phyloP scores from a whole-genome alignment of 1,139 yeast genomes.

The Kluyveromyces sp. region DNA sequence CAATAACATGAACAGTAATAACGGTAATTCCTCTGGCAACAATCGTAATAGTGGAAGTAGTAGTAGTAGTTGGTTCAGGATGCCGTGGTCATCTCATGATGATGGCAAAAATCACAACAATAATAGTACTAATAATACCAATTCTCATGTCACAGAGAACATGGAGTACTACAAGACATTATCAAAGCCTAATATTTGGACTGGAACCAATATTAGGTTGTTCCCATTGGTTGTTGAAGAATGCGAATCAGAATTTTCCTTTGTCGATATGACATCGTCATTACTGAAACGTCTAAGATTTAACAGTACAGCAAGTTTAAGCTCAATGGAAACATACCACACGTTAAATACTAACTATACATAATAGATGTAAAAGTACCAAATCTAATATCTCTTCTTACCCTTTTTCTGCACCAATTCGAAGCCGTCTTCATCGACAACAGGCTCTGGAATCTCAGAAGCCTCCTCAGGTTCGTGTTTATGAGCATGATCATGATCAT shows the following conservation, averaged over 20 bases:
- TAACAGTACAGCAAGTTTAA: constrained; percentile 14
- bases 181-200: constrained; percentile 45
- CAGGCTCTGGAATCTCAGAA: constrained; percentile 38
- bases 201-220: constrained; percentile 50
- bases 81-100: constrained; percentile 24
- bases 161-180: constrained; percentile 5
- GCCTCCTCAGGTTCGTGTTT: constrained; percentile 24
- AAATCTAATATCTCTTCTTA: constrained; percentile 29
- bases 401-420: constrained; percentile 73
- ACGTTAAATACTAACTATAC: constrained; percentile 5
- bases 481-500: not conserved
- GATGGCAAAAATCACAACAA: constrained; percentile 5
- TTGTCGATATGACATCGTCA: constrained; percentile 31
- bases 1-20: constrained; percentile 11
- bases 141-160: constrained; percentile 1
- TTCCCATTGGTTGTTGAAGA: constrained; percentile 44
- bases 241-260: constrained; percentile 28
- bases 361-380: constrained; percentile 3
- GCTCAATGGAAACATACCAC: constrained; percentile 10
- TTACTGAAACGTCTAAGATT: constrained; percentile 25
- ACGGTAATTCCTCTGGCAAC: constrained; percentile 17
- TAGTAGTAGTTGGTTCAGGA: constrained; percentile 17
- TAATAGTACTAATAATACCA: constrained; percentile 4
- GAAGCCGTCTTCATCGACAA: constrained; percentile 90
- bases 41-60: not conserved